Conservation (phyloP, 1,284 basidiomycete genomes). For the Trichosporon coremiiforme region DNA sequence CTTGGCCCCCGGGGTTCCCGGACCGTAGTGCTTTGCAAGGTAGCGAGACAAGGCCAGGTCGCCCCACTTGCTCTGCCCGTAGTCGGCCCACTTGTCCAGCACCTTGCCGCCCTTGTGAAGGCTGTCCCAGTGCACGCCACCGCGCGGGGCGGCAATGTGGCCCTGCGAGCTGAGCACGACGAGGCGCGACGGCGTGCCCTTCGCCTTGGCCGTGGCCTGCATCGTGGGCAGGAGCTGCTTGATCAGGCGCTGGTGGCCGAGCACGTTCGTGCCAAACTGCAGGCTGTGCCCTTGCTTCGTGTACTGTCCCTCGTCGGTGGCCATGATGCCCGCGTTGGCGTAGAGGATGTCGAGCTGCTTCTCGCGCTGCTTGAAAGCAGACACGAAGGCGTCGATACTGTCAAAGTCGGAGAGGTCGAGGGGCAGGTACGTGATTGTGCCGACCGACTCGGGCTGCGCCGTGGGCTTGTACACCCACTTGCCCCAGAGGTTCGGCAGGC, state of each 20-base stretch:
- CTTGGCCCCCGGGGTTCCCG: neutral
- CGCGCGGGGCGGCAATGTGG: constrained; percentile 43
- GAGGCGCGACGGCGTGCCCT: constrained; percentile 57
- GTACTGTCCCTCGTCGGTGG: constrained; percentile 38
- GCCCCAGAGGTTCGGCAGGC: constrained; percentile 4
- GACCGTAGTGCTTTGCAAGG: constrained; percentile 36
- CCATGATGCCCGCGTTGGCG: constrained; percentile 64
- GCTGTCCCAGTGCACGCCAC: constrained; percentile 41
- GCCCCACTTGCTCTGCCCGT: constrained; percentile 62
- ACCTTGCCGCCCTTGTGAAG: constrained; percentile 38
- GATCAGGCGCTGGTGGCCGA: constrained; percentile 62
- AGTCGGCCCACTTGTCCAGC: constrained; percentile 50
- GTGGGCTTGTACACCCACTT: constrained; percentile 21
- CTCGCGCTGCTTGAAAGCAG: constrained; percentile 58
- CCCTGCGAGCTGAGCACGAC: constrained; percentile 59
- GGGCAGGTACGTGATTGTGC: constrained; percentile 51
- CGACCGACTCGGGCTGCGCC: neutral
- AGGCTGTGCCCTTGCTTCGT: constrained; percentile 64
- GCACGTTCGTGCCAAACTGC: constrained; percentile 65
- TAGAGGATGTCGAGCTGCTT: constrained; percentile 56
- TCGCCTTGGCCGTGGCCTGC: constrained; percentile 41
- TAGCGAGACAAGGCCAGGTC: constrained; percentile 45
- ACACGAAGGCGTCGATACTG: constrained; percentile 61
- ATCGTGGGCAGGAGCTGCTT: constrained; percentile 62
- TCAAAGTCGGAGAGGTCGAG: constrained; percentile 65